These are phyloP conservation scores for Straminergon stramineum DNA, from an alignment of 225 moss, liverwort and hornwort genomes.

Conservation along the genomic window DNA sequence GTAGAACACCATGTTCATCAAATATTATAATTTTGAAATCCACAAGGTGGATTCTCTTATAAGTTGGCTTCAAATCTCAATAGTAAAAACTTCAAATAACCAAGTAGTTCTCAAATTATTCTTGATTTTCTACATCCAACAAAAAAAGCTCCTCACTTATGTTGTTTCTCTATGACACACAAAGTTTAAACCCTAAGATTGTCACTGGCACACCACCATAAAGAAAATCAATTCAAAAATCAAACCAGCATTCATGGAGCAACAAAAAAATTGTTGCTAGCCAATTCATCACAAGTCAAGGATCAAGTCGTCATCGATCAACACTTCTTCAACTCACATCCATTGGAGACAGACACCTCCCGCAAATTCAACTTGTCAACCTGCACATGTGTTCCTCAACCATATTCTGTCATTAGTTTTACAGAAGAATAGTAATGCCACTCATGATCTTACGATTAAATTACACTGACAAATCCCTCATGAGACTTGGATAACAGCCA, in stretches of 20 bases:
- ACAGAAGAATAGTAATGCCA: background rate
- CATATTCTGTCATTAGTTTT: background rate
- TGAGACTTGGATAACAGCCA: background rate
- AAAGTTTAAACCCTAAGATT: conserved; percentile 36
- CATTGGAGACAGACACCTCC: background rate
- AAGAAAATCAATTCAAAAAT: background rate
- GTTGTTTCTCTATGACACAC: no score
- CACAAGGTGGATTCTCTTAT: no score
- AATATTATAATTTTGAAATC: no score
- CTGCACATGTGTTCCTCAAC: background rate
- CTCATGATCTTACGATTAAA: background rate
- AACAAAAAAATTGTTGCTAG: no score
- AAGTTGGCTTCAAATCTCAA: no score
- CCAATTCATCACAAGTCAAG: background rate
- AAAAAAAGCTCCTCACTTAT: no score
- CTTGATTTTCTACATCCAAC: no score
- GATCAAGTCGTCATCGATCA: background rate
- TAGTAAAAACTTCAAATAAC: no score
- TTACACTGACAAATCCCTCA: background rate
- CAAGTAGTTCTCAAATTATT: no score
- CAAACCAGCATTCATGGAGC: background rate
- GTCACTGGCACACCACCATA: conserved; percentile 3
- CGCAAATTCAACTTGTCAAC: background rate
- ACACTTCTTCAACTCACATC: background rate
- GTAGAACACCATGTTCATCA: no score